Evolutionary conservation across 169 alveolate species (phyloP).

Genomic region (Haemoproteus tartakovskyi): DNA sequence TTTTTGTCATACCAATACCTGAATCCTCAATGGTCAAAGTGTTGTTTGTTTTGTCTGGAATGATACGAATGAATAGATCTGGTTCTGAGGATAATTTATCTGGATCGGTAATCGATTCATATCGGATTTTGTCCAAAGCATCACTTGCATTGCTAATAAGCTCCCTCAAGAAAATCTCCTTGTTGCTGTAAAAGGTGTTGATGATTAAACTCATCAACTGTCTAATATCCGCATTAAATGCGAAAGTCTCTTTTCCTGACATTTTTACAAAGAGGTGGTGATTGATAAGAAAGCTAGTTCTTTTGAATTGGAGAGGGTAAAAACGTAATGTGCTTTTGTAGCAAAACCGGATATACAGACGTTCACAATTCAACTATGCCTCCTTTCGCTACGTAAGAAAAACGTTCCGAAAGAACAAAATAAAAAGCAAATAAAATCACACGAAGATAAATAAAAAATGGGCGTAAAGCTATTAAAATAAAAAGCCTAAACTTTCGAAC

Average conservation of each 20-base stretch:
- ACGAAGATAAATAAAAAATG: too few relatives aligned
- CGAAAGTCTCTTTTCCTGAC: constrained; percentile 85
- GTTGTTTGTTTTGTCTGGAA: constrained; percentile 91
- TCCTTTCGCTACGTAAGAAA: too few relatives aligned
- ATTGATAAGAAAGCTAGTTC: too few relatives aligned
- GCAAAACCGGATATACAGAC: too few relatives aligned
- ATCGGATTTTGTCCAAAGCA: constrained; percentile 91
- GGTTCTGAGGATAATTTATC: not conserved
- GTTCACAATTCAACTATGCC: too few relatives aligned
- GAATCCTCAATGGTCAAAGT: constrained; percentile 96
- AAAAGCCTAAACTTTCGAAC: too few relatives aligned
- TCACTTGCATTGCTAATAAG: constrained; percentile 98
- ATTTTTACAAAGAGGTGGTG: too few relatives aligned
- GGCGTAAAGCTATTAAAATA: too few relatives aligned
- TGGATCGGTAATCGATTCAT: not conserved
- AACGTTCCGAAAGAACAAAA: too few relatives aligned
- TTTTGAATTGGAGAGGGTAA: too few relatives aligned
- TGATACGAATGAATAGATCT: constrained; percentile 88
- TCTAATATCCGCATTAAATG: constrained; percentile 97
- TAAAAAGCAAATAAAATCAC: too few relatives aligned
- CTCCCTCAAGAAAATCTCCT: constrained; percentile 97
- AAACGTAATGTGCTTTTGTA: too few relatives aligned
- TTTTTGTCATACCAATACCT: constrained; percentile 99
- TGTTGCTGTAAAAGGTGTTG: constrained; percentile 97
- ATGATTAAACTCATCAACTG: constrained; percentile 98